phyloP scores from a whole-genome alignment of 2,329 filamentous ascomycete species.

The Coniochaeta sp. region DNA sequence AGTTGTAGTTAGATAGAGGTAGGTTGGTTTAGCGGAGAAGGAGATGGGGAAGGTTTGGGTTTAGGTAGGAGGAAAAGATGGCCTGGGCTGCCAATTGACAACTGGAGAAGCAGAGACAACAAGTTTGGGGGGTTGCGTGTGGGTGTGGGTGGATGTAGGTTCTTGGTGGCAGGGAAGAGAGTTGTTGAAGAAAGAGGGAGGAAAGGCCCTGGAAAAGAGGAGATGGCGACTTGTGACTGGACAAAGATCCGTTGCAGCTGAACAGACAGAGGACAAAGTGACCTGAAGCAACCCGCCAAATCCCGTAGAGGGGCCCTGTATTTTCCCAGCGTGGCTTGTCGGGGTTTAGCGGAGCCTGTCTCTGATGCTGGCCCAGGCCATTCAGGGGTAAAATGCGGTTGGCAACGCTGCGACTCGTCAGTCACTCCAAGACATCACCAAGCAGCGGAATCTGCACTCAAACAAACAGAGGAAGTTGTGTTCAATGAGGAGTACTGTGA shows the following conservation, averaged over 20 bases:
- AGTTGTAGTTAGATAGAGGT: not conserved
- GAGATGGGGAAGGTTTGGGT: constrained; percentile 4
- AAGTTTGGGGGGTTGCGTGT: not conserved
- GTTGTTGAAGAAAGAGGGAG: not conserved
- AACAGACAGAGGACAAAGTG: not conserved
- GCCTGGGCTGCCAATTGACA: not conserved
- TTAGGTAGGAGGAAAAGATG: constrained; percentile 3
- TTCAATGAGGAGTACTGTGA: too few relatives aligned
- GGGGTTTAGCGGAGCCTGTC: not conserved
- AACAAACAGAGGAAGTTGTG: too few relatives aligned
- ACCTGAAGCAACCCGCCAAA: not conserved
- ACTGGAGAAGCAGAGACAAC: constrained; percentile 3
- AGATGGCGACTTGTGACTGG: not conserved
- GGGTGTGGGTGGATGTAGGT: not conserved
- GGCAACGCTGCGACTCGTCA: not conserved
- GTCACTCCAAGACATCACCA: too few relatives aligned
- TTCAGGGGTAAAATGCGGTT: constrained; percentile 1
- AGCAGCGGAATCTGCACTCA: too few relatives aligned
- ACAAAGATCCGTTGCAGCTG: constrained; percentile 1
- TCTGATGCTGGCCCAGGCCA: not conserved
- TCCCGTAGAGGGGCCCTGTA: not conserved
- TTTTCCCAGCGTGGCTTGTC: not conserved
- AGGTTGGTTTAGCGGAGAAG: not conserved
- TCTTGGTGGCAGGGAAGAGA: not conserved
- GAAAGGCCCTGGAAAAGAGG: not conserved